Base-by-base conservation (phyloP, 495 filamentous ascomycete genomes). In the Durotheca rogersii region DNA sequence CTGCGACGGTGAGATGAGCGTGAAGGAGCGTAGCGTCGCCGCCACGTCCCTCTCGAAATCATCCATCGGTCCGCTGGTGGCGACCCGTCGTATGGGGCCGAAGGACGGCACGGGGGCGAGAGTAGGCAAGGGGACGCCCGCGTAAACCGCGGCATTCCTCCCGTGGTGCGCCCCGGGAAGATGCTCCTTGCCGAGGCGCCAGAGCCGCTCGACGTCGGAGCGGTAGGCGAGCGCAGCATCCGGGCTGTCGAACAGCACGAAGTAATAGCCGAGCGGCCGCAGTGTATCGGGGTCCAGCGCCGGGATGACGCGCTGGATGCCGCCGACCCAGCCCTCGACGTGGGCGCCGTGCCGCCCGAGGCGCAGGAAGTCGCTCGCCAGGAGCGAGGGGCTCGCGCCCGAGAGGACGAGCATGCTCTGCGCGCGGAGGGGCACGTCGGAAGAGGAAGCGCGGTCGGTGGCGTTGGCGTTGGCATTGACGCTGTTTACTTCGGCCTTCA, bases 331-430 rank as follows among this genome's bases (percentile, higher is more conserved):
- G 27, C 76, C 74, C 38, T 81, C 77, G 41, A 88, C 77, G 54
- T 86, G 82, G 18, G 70, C 61, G 21, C 83, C 82, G 53, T 73
- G 78, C n/a, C 70, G 71, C 6, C 78, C 70, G 4, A 85, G 55
- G 15, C 82, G 77, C 20, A 78, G 71, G 68, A 88, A 88, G 64
- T 88, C 85, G 52, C 73, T 74, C 66, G 81, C 79, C 4, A 70
- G 58, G 31, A 88, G 72, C 7, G 73, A 72, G 39, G 71, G 75
- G 60, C 75, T 77, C 21, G 72, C 72, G n/a, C 69, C 66, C 23
- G 61, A 64, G 33, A 85, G 61, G 11, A 78, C 65, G 14, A 86
- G 68, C 17, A 81, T 60, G 45, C 39, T 34, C 7, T 62, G 20
- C 1, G 58, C 54, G 65, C 19, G 67, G 58, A 27, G 61, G 49